Evolutionary conservation across 1,284 basidiomycete genomes (phyloP), one percentile per base, ranked within the genome.

Genomic region (Fomitiporia mediterranea): DNA sequence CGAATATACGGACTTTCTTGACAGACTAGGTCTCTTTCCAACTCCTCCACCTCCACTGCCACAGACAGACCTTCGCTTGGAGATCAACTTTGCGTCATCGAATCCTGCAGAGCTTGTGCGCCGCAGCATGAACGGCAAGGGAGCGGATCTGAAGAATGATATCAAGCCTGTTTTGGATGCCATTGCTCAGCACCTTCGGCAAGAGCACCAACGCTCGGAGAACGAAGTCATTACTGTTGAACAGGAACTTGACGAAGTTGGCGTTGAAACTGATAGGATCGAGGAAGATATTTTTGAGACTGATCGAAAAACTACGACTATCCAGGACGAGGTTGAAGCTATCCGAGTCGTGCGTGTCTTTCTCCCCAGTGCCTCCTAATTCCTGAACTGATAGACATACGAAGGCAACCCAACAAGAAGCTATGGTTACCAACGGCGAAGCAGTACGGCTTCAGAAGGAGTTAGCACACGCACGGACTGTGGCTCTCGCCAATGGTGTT

Each of bases 171-270:
- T 83, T 2, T 73, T 94, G 28, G 83, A 78, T 57, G 71, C 74
- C 2, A 76, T 90, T 46, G 84, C 86, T 13, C 87, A 91, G 67
- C 76, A 75, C 28, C 81, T 89, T 61, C 78, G 82, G 19, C 82
- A 83, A n/a, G 69, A 78, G 32, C 70, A 91, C 43, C 86, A 89
- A 67, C 87, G 80, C 59, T 75, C 91, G 21, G 91, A 93, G 61
- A 81, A 93, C 61, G 84, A 89, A 60, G 78, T 89, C 9, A 90
- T 93, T 64, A 79, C 85, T 61, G 69, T 91, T 51, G 85, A 83
- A 2, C 71, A 84, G 56, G 84, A 90, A 60, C 86, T 86, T 66
- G 90, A 93, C 67, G 85, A 87, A 51, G 67, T 89, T 42, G 83
- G 86, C 50, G 83, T 88, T 61, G 87, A 91, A 62, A 81, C 84